These are phyloP conservation scores for Yamadazyma kitorensis DNA, from an alignment of 805 yeast species.

Conservation along the genomic window DNA sequence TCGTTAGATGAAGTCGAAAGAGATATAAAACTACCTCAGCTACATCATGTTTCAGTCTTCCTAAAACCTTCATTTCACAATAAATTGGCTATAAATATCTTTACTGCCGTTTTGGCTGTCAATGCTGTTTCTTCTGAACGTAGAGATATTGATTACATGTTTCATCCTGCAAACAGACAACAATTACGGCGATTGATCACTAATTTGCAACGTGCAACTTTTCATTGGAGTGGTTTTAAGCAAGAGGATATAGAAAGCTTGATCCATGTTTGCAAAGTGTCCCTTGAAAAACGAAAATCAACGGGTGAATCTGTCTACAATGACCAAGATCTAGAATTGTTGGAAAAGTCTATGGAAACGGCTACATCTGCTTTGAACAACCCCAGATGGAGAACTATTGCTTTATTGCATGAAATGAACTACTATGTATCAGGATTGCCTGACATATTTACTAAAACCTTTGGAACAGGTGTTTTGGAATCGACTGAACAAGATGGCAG, in stretches of 20 bases:
- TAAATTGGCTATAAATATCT: slow-evolving; percentile 58
- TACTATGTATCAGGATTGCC: slow-evolving; percentile 51
- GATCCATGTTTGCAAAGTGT: slow-evolving; percentile 44
- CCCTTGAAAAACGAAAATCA: slow-evolving; percentile 35
- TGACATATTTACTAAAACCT: slow-evolving; percentile 32
- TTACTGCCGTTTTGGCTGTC: slow-evolving; percentile 64
- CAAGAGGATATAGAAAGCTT: slow-evolving; percentile 54
- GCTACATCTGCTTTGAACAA: slow-evolving; percentile 51
- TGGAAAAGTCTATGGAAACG: slow-evolving; percentile 42
- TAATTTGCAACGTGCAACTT: slow-evolving; percentile 64
- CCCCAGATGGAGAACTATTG: slow-evolving; percentile 54
- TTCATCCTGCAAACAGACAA: slow-evolving; percentile 54
- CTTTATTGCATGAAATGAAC: slow-evolving; percentile 65
- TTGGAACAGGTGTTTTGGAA: slow-evolving; percentile 42
- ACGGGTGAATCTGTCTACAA: slow-evolving; percentile 27
- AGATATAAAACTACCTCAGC: slow-evolving; percentile 56
- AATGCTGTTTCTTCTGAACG: slow-evolving; percentile 75
- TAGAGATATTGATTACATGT: slow-evolving; percentile 67
- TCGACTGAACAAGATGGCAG: slow-evolving; percentile 10
- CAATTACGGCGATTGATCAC: slow-evolving; percentile 56
- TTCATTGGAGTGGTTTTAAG: slow-evolving; percentile 74
- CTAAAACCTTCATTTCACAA: slow-evolving; percentile 64
- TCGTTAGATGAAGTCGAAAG: slow-evolving; percentile 49
- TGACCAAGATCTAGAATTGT: slow-evolving; percentile 36
- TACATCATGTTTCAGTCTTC: slow-evolving; percentile 57